Evolutionary conservation across 257 asterid species (phyloP).

Genomic region (Solanum clarkiae): DNA sequence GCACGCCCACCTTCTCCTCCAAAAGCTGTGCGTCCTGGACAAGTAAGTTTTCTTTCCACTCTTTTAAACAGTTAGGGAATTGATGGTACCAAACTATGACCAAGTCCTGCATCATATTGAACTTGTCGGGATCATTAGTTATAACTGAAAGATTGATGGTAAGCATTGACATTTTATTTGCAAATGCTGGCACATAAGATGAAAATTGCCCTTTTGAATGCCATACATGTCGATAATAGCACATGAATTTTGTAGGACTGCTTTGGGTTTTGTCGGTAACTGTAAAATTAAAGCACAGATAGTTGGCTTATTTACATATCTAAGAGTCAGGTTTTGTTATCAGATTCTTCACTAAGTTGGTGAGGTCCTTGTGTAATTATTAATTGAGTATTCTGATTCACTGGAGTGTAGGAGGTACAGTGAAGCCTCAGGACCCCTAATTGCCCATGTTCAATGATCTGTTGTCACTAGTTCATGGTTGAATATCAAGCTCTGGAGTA

Average conservation of each 20-base stretch:
- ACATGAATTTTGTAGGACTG: neutral
- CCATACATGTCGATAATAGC: neutral
- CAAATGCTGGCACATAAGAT: neutral
- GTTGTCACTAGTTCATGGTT: neutral
- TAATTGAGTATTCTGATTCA: neutral
- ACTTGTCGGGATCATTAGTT: neutral
- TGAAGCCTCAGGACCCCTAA: neutral
- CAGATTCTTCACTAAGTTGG: neutral
- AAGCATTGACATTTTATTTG: neutral
- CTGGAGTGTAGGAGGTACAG: neutral
- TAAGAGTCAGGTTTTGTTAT: neutral
- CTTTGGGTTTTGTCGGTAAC: neutral
- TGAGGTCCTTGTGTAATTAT: neutral
- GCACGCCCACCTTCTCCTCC: constrained; percentile 76
- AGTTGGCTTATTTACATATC: neutral
- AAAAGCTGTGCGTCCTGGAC: constrained; percentile 95
- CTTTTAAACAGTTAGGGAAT: neutral
- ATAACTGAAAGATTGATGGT: neutral
- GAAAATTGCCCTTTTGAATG: neutral
- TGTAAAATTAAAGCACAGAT: neutral
- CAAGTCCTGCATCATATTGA: neutral
- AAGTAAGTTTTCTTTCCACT: constrained; percentile 30
- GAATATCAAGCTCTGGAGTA: neutral
- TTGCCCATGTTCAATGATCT: neutral
- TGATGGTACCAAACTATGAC: neutral